Evolutionary conservation across 768 basidiomycete species (phyloP).

Genomic region (Psilocybe azurescens): DNA sequence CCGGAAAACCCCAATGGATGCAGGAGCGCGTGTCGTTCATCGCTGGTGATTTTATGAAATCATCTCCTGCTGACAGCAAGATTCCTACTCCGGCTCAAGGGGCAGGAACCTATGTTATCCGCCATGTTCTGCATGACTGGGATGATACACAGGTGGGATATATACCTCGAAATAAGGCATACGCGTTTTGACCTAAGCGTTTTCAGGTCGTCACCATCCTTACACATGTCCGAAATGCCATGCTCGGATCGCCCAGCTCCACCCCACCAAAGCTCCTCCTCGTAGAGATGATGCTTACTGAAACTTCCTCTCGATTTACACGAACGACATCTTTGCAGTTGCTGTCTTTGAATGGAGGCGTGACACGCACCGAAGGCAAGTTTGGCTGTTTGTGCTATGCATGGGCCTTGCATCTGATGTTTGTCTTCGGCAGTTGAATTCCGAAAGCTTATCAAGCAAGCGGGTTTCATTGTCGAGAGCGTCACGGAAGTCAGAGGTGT

Average conservation of each 20-base stretch:
- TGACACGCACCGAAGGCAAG: slow-evolving; percentile 2
- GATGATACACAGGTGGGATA: not conserved
- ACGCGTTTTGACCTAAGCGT: no score
- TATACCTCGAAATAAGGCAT: no score
- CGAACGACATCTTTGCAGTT: slow-evolving; percentile 1
- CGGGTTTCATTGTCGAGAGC: not conserved
- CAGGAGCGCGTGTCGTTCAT: slow-evolving; percentile 1
- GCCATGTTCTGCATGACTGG: slow-evolving; percentile 3
- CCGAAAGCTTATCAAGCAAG: slow-evolving; percentile 1
- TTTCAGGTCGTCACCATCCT: slow-evolving; percentile 2
- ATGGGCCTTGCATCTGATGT: not conserved
- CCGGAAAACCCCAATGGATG: slow-evolving; percentile 1
- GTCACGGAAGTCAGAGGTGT: slow-evolving; percentile 5
- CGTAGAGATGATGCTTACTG: slow-evolving; percentile 3
- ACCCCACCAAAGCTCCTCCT: not conserved
- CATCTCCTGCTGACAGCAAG: not conserved
- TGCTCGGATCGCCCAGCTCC: not conserved
- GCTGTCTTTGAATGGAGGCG: not conserved
- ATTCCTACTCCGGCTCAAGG: slow-evolving; percentile 3
- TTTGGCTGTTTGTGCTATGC: not conserved
- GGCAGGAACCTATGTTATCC: slow-evolving; percentile 3
- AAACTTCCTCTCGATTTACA: not conserved
- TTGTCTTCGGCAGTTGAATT: not conserved
- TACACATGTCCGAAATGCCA: not conserved
- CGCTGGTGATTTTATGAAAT: slow-evolving; percentile 3